Percentiles rank a stretch among this genome's conserved stretches.
Evolutionary conservation across 75 land plant genomes (phyloP).

Genomic region (Selaginella tamariscina): DNA sequence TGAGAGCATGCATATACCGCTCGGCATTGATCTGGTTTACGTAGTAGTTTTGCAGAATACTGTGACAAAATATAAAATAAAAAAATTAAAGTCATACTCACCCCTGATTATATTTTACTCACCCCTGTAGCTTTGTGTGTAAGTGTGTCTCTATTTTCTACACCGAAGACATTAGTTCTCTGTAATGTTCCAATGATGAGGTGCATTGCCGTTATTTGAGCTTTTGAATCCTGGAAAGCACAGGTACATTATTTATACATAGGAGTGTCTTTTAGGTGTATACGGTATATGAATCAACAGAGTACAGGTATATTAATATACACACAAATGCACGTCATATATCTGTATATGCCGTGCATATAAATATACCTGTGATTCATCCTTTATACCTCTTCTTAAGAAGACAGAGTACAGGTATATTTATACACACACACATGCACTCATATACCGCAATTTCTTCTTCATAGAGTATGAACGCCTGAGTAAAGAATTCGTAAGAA

Average conservation of each 20-base stretch:
- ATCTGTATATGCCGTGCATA: not conserved
- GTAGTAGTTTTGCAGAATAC: slow-evolving; percentile 93
- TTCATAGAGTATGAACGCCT: slow-evolving; percentile 86
- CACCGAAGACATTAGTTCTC: slow-evolving; percentile 81
- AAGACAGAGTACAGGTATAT: too few relatives aligned
- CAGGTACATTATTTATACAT: not conserved
- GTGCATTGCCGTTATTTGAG: slow-evolving; percentile 93
- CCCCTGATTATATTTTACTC: too few relatives aligned
- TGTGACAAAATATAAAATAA: too few relatives aligned
- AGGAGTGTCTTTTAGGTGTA: too few relatives aligned
- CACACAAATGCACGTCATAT: not conserved
- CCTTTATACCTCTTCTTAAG: too few relatives aligned
- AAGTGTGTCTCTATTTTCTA: slow-evolving; percentile 91
- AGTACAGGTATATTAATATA: too few relatives aligned
- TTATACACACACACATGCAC: not conserved
- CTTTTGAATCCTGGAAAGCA: slow-evolving; percentile 74
- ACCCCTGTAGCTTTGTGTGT: slow-evolving; percentile 99
- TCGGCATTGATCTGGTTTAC: slow-evolving; percentile 88
- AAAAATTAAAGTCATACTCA: not conserved
- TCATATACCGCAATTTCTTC: slow-evolving; percentile 92
- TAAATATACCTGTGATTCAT: too few relatives aligned
- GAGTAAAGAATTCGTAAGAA: slow-evolving; percentile 93
- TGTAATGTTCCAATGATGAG: slow-evolving; percentile 89
- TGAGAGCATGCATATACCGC: slow-evolving; percentile 94
- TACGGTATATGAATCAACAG: too few relatives aligned